Evolutionary conservation across 1,284 basidiomycete species (phyloP), one percentile per base, ranked within the genome.

Genomic region (Grifola frondosa): DNA sequence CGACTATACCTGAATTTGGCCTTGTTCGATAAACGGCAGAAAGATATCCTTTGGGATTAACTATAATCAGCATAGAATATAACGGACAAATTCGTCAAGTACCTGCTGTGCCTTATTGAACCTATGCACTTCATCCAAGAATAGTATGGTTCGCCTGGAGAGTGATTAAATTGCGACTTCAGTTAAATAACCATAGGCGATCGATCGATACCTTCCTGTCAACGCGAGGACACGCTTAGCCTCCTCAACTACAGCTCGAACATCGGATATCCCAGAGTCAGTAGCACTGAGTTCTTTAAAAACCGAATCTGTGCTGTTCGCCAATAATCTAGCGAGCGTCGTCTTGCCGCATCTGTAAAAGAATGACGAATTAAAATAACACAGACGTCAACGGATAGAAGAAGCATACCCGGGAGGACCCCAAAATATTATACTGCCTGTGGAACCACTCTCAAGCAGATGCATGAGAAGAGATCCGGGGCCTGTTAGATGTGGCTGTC

Each of bases 81-180:
- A 16, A 15, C 20, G 11, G 6, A 4, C 11, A 28, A 10, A 22
- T 3, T 9, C 13, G n/a, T 20, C n/a, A 44, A 53, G 12, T 52
- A 85, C 88, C 66, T 91, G 92, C 59, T 93, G 90, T 3, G 85
- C 74, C 54, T 83, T 88, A 56, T 84, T 91, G 60, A 94, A 88
- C n/a, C 88, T 77, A 66, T 96, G 92, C 5, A 96, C 84, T 64
- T 96, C 92, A 57, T 96, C 93, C 48, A 91, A 66, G 59, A 92
- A 92, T 4, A 92, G 60, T 16, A 91, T 66, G 0, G 87, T 91
- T 41, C 76, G 73, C 50, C 81, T 85, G 43, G n/a, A 29, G 9
- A 17, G 21, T 24, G 26, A 6, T 38, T 16, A 39, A n/a, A n/a
- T n/a, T n/a, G n/a, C n/a, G n/a, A n/a, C n/a, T n/a, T n/a, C n/a